Percentiles rank a stretch among this genome's conserved stretches.
These are phyloP conservation scores for Skeletonema marinoi DNA, from an alignment of 108 stramenopile species.

Conservation along the genomic window DNA sequence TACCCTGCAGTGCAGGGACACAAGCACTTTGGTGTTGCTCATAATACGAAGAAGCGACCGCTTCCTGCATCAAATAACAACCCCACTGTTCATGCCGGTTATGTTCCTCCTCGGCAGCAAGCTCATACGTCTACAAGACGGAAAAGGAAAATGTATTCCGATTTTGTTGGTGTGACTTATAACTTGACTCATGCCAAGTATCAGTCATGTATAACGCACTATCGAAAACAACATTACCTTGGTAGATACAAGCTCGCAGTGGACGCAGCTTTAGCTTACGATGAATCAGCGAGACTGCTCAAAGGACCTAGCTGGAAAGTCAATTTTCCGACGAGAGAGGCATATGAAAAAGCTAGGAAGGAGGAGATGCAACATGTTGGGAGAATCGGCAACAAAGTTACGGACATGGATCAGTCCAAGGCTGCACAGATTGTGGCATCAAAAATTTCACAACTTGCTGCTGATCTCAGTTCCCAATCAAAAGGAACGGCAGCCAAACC, in stretches of 20 bases:
- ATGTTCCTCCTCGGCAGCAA: background rate
- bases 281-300: constrained; percentile 50
- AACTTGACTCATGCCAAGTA: constrained; percentile 63
- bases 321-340: constrained; percentile 39
- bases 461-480: background rate
- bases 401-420: constrained; percentile 20
- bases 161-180: constrained; percentile 60
- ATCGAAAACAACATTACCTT: constrained; percentile 54
- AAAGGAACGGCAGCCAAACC: background rate
- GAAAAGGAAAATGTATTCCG: constrained; percentile 55
- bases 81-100: background rate
- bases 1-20: background rate
- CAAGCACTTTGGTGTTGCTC: background rate
- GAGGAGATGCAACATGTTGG: constrained; percentile 29
- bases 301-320: constrained; percentile 54
- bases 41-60: background rate
- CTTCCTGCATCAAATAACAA: background rate
- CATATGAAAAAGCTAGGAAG: constrained; percentile 37
- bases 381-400: background rate
- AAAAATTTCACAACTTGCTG: constrained; percentile 40
- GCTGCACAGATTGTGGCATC: constrained; percentile 21
- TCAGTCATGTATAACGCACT: constrained; percentile 58
- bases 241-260: constrained; percentile 52
- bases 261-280: constrained; percentile 55
- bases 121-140: constrained; percentile 13